phyloP scores from a whole-genome alignment of 345 rosid genomes.

The Populus ilicifolia region DNA sequence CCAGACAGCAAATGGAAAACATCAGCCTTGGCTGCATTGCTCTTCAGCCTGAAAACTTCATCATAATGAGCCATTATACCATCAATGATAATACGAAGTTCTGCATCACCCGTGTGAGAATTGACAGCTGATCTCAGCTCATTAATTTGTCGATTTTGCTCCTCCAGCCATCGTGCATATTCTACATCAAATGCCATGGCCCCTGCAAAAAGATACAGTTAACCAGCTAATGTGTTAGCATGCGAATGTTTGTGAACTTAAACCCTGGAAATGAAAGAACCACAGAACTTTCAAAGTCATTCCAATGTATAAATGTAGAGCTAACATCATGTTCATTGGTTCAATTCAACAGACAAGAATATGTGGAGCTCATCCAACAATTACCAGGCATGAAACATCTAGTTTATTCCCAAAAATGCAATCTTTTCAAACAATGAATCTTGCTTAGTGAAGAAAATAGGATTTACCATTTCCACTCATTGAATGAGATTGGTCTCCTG shows the following conservation, averaged over 20 bases:
- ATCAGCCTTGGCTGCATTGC: constrained; percentile 90
- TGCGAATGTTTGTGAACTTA: neutral
- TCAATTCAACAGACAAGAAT: neutral
- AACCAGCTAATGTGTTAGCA: constrained; percentile 2
- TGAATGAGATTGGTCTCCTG: constrained; percentile 92
- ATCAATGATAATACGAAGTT: constrained; percentile 84
- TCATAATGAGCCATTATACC: constrained; percentile 85
- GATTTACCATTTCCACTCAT: constrained; percentile 87
- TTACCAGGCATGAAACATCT: neutral
- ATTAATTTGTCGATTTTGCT: constrained; percentile 71
- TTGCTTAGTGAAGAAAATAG: neutral
- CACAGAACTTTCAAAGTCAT: neutral
- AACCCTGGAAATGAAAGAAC: neutral
- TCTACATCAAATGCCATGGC: constrained; percentile 98
- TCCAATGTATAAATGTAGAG: neutral
- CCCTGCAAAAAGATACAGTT: constrained; percentile 44
- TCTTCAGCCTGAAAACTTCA: constrained; percentile 89
- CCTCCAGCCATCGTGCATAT: constrained; percentile 91
- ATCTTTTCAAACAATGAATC: neutral
- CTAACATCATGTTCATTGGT: neutral
- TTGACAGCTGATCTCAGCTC: constrained; percentile 93
- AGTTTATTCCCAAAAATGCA: neutral
- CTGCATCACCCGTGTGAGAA: constrained; percentile 92
- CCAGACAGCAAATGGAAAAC: constrained; percentile 96
- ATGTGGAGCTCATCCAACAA: neutral